Base-by-base conservation (phyloP, 306 rosid species). In the Pyrus betulifolia region DNA sequence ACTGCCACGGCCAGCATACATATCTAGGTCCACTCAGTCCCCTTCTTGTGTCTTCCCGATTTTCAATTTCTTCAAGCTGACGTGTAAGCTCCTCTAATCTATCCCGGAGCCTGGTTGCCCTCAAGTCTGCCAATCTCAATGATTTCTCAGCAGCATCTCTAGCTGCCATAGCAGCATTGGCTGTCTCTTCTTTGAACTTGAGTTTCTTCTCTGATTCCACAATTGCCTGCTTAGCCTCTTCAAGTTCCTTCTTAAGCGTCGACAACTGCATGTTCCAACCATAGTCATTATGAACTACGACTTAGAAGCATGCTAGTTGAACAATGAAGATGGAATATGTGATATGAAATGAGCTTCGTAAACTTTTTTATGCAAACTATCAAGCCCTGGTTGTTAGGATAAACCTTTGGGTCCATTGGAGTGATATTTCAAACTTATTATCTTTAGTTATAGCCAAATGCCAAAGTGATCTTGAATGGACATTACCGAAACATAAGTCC, bases 71-170 rank as follows among this genome's bases (percentile, higher is more conserved):
- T 79, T 96, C 99, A 8, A 92, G 96, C 83, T 91, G 98, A 60
- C 83, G 93, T 12, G 97, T 96, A 75, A 96, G 96, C 77, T 96
- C 97, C 85, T 96, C 99, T 70, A 92, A 80, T 83, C 96, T 88
- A 46, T 92, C 93, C 84, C 98, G 84, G 69, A 96, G 93, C 89
- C 98, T 89, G 5, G 99, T 83, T 15, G 97, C 96, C 85, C 99
- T 91, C 60, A 76, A 51, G 82, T 96, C 98, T 10, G 98, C 99
- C 82, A 96, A 75, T 85, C 46, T 91, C 64, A 96, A 84, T 64
- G 98, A 96, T 75, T 96, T 92, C 87, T 96, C 98, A 18, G 99
- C 98, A 69, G 99, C 99, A 86, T 96, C 97, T 91, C 98, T 93
- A 59, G 99, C 99, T 55, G 97, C 97, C 96, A 96, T 96, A 74